Evolutionary conservation across 148 eudicot species (phyloP).

Genomic region (Heliamphora exappendiculata): DNA sequence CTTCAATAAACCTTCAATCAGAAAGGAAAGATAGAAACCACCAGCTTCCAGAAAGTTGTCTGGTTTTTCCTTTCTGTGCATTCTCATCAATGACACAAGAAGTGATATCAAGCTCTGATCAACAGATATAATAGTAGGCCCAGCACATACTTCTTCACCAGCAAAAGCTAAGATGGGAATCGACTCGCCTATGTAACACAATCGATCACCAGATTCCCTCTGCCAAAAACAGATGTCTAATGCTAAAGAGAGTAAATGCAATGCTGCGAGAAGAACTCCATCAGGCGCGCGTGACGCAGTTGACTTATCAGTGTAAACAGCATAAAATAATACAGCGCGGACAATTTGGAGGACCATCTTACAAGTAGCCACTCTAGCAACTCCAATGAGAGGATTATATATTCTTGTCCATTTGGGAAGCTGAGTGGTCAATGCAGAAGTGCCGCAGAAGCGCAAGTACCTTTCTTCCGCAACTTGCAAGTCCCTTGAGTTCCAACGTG

Average conservation of each 20-base stretch:
- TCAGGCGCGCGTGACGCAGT: constrained; percentile 78
- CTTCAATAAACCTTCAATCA: constrained; percentile 59
- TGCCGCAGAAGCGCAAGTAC: constrained; percentile 68
- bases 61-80: constrained; percentile 46
- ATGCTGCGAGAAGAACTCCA: constrained; percentile 63
- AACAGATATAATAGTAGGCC: constrained; percentile 26
- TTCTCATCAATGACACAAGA: constrained; percentile 70
- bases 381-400: constrained; percentile 62
- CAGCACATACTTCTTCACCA: constrained; percentile 45
- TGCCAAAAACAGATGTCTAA: constrained; percentile 59
- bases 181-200: constrained; percentile 23
- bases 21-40: constrained; percentile 51
- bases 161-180: constrained; percentile 70
- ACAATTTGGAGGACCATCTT: constrained; percentile 53
- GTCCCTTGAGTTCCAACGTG: constrained; percentile 85
- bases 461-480: constrained; percentile 90
- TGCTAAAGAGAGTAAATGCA: constrained; percentile 81
- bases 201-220: constrained; percentile 38
- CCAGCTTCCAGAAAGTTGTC: constrained; percentile 52
- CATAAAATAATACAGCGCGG: constrained; percentile 69
- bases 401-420: constrained; percentile 84
- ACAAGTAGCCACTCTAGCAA: constrained; percentile 81
- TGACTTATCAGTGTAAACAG: constrained; percentile 47
- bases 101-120: constrained; percentile 75
- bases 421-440: constrained; percentile 72